Conservation (phyloP, 2,329 filamentous ascomycete species). For the Colletotrichum simmondsii region DNA sequence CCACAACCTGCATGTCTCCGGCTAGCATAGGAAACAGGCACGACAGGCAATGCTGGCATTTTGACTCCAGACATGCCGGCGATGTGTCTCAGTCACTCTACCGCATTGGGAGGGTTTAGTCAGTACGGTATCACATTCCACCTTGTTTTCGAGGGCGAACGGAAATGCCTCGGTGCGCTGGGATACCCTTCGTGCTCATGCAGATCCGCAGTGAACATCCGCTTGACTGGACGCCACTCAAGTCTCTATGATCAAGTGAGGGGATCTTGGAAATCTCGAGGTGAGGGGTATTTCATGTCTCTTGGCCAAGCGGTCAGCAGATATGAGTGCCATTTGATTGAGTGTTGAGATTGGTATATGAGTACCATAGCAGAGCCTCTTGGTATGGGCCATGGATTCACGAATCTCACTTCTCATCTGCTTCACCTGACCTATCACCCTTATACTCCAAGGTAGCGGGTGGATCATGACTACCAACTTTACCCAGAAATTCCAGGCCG, state of each 20-base stretch:
- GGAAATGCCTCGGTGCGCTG: background rate
- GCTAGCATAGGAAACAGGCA: background rate
- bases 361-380: background rate
- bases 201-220: background rate
- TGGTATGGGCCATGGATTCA: background rate
- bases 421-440: background rate
- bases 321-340: background rate
- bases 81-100: background rate
- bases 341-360: background rate
- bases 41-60: background rate
- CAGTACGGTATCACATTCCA: background rate
- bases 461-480: slow-evolving; percentile 41
- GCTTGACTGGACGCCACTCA: background rate
- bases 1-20: slow-evolving; percentile 16
- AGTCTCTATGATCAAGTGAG: background rate
- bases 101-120: background rate
- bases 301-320: too few relatives aligned
- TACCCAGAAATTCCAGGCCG: slow-evolving; percentile 50
- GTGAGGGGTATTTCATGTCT: background rate
- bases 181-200: background rate
- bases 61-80: background rate
- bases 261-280: background rate
- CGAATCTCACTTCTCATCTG: background rate
- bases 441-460: background rate
- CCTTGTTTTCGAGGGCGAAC: background rate